phyloP scores from a whole-genome alignment of 1,284 basidiomycete species.

The Cutaneotrichosporon sp. region DNA sequence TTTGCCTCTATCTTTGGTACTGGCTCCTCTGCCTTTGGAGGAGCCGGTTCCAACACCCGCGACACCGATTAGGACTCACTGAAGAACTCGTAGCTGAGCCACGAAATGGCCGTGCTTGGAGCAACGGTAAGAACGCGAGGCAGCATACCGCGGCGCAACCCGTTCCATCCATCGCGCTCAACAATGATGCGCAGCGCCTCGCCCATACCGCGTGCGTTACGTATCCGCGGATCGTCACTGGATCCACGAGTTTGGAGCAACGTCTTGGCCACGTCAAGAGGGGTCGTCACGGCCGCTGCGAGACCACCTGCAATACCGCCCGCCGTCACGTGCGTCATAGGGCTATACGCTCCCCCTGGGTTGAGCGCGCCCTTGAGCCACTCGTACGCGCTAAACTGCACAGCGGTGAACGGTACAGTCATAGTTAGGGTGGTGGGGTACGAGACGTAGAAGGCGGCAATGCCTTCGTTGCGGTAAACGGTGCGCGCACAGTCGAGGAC shows the following conservation, averaged over 20 bases:
- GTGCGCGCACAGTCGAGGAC: conserved; percentile 74
- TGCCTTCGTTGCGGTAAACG: conserved; percentile 82
- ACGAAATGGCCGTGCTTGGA: conserved; percentile 96
- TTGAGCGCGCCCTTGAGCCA: conserved; percentile 86
- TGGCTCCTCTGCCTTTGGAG: not conserved
- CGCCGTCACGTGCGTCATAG: conserved; percentile 82
- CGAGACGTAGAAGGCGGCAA: conserved; percentile 93
- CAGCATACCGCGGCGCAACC: conserved; percentile 82
- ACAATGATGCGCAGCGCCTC: conserved; percentile 90
- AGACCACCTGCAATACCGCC: conserved; percentile 91
- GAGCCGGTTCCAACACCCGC: not conserved
- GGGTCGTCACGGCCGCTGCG: conserved; percentile 93
- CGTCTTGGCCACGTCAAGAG: conserved; percentile 93
- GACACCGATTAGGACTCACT: conserved; percentile 61
- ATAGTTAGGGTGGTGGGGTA: conserved; percentile 98
- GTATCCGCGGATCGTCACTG: conserved; percentile 75
- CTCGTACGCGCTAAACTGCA: conserved; percentile 97
- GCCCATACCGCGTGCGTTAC: conserved; percentile 77
- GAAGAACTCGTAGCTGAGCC: conserved; percentile 96
- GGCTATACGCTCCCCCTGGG: conserved; percentile 82
- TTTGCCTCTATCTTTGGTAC: not conserved
- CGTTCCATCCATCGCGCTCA: conserved; percentile 76
- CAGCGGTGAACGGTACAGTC: conserved; percentile 96
- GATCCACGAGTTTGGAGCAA: conserved; percentile 86
- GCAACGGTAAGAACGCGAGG: conserved; percentile 93